These are phyloP conservation scores for Aegilops longissima DNA, from an alignment of 176 grass and related monocot species.

Conservation along the genomic window DNA sequence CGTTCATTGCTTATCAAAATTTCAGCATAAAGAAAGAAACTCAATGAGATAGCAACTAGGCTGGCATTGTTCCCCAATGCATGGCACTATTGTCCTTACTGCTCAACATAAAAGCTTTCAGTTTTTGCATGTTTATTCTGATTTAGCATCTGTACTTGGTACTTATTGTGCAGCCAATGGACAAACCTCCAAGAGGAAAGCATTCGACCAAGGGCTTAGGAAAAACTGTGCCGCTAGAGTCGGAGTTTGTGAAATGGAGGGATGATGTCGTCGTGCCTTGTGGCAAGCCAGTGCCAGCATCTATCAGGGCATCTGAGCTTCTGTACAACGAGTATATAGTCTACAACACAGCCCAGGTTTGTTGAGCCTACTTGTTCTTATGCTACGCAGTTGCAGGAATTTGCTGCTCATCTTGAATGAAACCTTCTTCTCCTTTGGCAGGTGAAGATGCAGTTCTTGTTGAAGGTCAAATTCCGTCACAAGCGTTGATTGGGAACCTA, in stretches of 20 bases:
- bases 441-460: conserved; percentile 97
- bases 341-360: conserved; percentile 81
- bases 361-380: background rate
- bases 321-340: conserved; percentile 95
- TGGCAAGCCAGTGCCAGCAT: conserved; percentile 79
- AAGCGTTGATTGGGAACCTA: conserved; percentile 57
- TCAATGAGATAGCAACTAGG: background rate
- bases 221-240: conserved; percentile 76
- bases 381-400: background rate
- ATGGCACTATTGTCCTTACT: background rate
- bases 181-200: conserved; percentile 89
- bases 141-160: background rate
- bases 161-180: conserved; percentile 59
- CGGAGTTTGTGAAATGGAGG: conserved; percentile 79
- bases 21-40: background rate
- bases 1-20: background rate
- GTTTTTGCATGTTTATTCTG: background rate
- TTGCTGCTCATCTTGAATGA: background rate
- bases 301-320: conserved; percentile 64
- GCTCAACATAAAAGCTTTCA: background rate
- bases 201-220: conserved; percentile 94
- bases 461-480: conserved; percentile 93
- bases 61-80: background rate
- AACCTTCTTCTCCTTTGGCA: conserved; percentile 37
- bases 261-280: conserved; percentile 82